phyloP scores from a whole-genome alignment of 2,329 filamentous ascomycete genomes.

The Periconia digitata region DNA sequence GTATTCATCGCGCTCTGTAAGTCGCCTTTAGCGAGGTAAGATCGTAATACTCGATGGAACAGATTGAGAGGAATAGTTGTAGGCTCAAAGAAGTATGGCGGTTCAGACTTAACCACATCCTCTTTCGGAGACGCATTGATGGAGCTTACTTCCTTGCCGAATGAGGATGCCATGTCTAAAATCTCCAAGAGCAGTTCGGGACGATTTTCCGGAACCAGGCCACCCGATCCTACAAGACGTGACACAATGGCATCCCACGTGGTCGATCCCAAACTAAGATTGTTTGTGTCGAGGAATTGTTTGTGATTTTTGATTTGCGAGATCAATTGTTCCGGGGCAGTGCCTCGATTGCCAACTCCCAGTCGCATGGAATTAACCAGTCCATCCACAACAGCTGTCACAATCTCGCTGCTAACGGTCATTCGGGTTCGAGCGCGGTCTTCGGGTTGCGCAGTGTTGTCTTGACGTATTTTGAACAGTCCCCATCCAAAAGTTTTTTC shows the following conservation, averaged over 20 bases:
- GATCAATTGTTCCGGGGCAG: constrained; percentile 36
- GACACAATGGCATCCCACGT: constrained; percentile 51
- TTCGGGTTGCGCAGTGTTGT: constrained; percentile 18
- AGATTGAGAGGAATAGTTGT: constrained; percentile 46
- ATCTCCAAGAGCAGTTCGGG: constrained; percentile 47
- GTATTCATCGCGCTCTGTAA: constrained; percentile 42
- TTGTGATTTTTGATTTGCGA: constrained; percentile 40
- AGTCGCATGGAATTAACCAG: constrained; percentile 50
- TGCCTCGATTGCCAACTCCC: constrained; percentile 47
- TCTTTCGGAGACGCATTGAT: constrained; percentile 36
- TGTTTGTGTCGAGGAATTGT: constrained; percentile 38
- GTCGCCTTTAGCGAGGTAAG: constrained; percentile 43
- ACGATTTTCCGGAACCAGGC: constrained; percentile 47
- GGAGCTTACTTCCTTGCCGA: constrained; percentile 44
- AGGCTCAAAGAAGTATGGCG: constrained; percentile 49
- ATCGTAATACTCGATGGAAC: constrained; percentile 46
- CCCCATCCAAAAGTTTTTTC: constrained; percentile 23
- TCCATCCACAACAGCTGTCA: constrained; percentile 57
- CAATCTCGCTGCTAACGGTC: constrained; percentile 61
- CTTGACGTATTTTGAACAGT: constrained; percentile 22
- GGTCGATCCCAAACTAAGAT: constrained; percentile 44
- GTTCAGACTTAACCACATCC: constrained; percentile 14
- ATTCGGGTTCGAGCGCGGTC: constrained; percentile 38
- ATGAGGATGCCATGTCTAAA: constrained; percentile 42
- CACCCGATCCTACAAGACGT: constrained; percentile 54